Conservation (phyloP, 371 early-diverging fungal genomes). For the Nematocida sp. region DNA sequence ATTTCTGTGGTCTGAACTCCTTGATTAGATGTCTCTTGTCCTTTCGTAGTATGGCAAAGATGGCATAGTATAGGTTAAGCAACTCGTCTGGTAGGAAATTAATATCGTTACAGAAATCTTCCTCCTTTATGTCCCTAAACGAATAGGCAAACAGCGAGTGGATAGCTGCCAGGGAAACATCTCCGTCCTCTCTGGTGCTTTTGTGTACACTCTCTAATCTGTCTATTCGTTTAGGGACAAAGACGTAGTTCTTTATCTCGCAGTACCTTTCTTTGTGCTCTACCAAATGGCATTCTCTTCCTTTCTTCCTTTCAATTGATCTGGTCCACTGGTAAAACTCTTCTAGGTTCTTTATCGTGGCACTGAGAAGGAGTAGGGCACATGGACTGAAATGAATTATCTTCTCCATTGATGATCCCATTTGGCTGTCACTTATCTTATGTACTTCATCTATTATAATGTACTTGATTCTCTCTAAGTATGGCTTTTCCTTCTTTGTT, state of each 20-base stretch:
- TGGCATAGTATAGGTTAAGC: conserved; percentile 59
- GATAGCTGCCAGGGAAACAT: conserved; percentile 49
- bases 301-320: conserved; percentile 57
- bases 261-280: conserved; percentile 63
- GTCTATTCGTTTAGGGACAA: conserved; percentile 33
- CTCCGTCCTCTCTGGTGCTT: conserved; percentile 27
- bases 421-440: conserved; percentile 64
- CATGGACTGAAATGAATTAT: conserved; percentile 65
- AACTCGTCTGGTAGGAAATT: conserved; percentile 65
- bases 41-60: conserved; percentile 57
- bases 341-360: conserved; percentile 67
- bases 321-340: conserved; percentile 65
- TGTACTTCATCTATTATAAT: conserved; percentile 69
- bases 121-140: conserved; percentile 58
- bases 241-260: conserved; percentile 62
- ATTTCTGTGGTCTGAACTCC: conserved; percentile 58
- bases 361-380: conserved; percentile 66
- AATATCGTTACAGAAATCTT: conserved; percentile 64
- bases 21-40: conserved; percentile 56
- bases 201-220: conserved; percentile 37
- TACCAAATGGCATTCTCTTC: conserved; percentile 58
- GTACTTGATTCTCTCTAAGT: conserved; percentile 62
- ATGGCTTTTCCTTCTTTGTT: conserved; percentile 13
- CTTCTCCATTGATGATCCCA: conserved; percentile 66
- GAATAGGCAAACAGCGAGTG: conserved; percentile 64